A percentile compares a stretch with the other conserved stretches of the same genome.
phyloP scores from a whole-genome alignment of 257 asterid genomes.

The Salvia rosmarinus region DNA sequence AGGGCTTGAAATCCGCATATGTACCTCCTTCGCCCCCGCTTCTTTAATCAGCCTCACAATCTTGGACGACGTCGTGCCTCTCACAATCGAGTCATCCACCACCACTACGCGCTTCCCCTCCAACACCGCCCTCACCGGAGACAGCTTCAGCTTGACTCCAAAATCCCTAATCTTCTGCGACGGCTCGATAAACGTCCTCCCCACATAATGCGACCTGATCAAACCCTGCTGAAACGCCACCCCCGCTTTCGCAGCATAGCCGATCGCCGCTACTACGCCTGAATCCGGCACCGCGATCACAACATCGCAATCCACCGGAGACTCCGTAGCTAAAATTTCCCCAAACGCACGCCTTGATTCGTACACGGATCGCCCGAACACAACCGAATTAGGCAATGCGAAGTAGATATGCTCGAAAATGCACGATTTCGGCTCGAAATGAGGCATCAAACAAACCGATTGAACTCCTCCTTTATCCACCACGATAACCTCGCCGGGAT shows the following conservation, averaged over 20 bases:
- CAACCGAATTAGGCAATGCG: conserved; percentile 71
- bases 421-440: conserved; percentile 71
- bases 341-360: conserved; percentile 75
- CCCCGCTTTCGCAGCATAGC: conserved; percentile 84
- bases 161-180: conserved; percentile 90
- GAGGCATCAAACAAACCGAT: conserved; percentile 68
- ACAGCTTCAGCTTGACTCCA: conserved; percentile 85
- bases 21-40: conserved; percentile 92
- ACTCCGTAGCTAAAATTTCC: conserved; percentile 68
- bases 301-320: conserved; percentile 90
- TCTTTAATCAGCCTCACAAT: conserved; percentile 86
- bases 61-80: conserved; percentile 93
- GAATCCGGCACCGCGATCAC: conserved; percentile 95
- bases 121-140: conserved; percentile 82
- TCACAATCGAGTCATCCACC: conserved; percentile 91
- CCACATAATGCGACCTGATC: conserved; percentile 88
- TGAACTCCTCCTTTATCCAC: conserved; percentile 61
- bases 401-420: conserved; percentile 91
- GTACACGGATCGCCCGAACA: conserved; percentile 81
- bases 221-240: conserved; percentile 90
- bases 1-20: conserved; percentile 94
- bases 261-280: conserved; percentile 90
- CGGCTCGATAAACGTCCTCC: conserved; percentile 90
- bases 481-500: conserved; percentile 66
- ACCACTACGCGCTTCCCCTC: conserved; percentile 97